These are phyloP conservation scores for Peronospora destructor DNA, from an alignment of 352 stramenopile species.

Conservation along the genomic window DNA sequence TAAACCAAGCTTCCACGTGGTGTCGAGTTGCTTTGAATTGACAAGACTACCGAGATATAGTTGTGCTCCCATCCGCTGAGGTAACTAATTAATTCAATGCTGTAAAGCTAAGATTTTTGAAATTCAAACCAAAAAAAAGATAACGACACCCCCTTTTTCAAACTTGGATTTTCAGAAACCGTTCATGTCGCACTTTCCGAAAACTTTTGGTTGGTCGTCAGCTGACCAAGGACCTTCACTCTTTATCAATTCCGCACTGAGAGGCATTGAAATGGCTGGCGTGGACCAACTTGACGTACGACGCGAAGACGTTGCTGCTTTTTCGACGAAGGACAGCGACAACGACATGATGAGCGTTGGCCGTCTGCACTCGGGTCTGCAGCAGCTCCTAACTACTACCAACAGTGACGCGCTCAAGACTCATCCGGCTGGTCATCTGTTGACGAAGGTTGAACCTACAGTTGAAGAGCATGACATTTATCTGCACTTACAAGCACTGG, in stretches of 20 bases:
- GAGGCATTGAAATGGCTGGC: conserved; percentile 9
- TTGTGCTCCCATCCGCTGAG: too few species aligned
- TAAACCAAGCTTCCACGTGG: too few species aligned
- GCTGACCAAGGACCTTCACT: conserved; percentile 8
- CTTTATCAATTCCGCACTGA: conserved; percentile 3
- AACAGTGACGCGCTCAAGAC: not conserved
- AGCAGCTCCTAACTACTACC: conserved; percentile 11
- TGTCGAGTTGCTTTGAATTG: too few species aligned
- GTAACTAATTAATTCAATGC: too few species aligned
- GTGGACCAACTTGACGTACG: conserved; percentile 13
- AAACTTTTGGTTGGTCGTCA: conserved; percentile 15
- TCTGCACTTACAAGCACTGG: conserved; percentile 46
- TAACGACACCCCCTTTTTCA: too few species aligned
- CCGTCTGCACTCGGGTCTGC: conserved; percentile 15
- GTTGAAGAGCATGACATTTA: conserved; percentile 15
- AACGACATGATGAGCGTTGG: conserved; percentile 16
- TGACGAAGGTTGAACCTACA: conserved; percentile 10
- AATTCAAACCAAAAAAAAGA: too few species aligned
- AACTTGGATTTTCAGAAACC: too few species aligned
- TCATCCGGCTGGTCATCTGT: conserved; percentile 36
- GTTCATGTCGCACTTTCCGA: too few species aligned
- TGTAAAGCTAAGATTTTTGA: too few species aligned
- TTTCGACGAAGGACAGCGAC: conserved; percentile 4
- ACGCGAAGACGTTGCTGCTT: conserved; percentile 1
- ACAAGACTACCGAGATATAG: too few species aligned